Evolutionary conservation across 305 asterid genomes (phyloP), one percentile per base, ranked within the genome.

Genomic region (Fraxinus floribunda): DNA sequence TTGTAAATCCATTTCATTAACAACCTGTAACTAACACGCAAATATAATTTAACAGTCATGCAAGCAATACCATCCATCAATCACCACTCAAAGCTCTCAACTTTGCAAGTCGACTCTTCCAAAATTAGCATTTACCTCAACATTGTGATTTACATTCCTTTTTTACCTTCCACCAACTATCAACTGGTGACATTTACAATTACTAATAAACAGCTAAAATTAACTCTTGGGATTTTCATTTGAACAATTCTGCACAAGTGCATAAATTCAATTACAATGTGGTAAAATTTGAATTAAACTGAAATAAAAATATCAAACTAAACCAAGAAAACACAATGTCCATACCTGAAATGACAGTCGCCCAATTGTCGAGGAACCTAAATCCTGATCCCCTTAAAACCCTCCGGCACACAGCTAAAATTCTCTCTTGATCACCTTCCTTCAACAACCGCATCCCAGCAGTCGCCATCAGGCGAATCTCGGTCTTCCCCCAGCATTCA

Each of bases 381-480:
- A 96, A 96, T 3, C 93, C 97, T 0, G 98, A 96, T 1, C 81
- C 85, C 86, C 89, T 89, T 87, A 96, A 75, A 49, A 87, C 89
- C 85, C 82, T 85, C 86, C 98, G 74, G 78, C 98, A 96, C 15
- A 78, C 95, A 38, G 91, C 85, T 91, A 96, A 91, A 79, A 96
- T 92, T 90, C 84, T 89, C 77, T 86, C 94, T 52, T 92, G 98
- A 72, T 88, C 97, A 60, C 72, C 88, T 62, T 79, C 85, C 68
- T 85, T 84, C 91, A 94, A 82, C 92, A 94, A 85, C 89, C 99
- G 90, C 98, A 94, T 87, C 70, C 99, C 98, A 0, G 98, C 98
- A 6, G 99, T 94, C 2, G 99, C 98, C 99, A 94, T 90, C 82
- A 95, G 86, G 81, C 94, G 90, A 74, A 93, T 85, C 85, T 94